Evolutionary conservation across 225 moss, liverwort and hornwort genomes (phyloP), one percentile per base, ranked within the genome.

Genomic region (Antitrichia curtipendula): DNA sequence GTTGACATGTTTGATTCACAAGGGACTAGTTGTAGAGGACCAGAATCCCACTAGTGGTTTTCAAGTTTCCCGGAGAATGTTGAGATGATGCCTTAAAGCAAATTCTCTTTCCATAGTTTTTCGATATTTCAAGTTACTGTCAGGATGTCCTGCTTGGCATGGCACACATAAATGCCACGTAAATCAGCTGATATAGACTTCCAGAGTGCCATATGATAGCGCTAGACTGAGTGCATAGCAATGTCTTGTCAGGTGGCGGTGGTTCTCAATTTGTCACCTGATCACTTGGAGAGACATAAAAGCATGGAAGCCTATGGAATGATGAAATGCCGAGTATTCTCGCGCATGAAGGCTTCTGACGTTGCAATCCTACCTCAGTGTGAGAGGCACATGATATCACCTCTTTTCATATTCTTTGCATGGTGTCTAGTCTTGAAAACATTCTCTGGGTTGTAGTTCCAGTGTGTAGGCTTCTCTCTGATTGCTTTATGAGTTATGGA

Each of bases 271-370:
- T 92, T 99, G 89, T 94, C 97, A 61, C 95, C 96, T 73, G 96
- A 99, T 94, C 99, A 99, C 93, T 87, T 99, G 75, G 97, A 97
- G 89, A 95, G 99, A 76, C 99, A 99, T 80, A 92, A 94, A 87
- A 95, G 93, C 83, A 89, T 99, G 94, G 96, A 99, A 77, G 89
- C 87, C 56, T 99, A 97, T 90, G 99, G 95, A 65, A 90, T 45
- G 86, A 90, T 68, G 56, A 99, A 99, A 91, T 99, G 97, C 88
- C 94, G 91, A 88, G 38, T 97, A 64, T 99, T 99, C 88, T 93
- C 95, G 54, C 94, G 88, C 86, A 99, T 99, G 99, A 91, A 90
- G 68, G 70, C 95, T 86, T 92, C 94, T 83, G 91, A 94, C 89
- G 84, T 99, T 84, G 96, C 96, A 87, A 84, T 99, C 66, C 84